Evolutionary conservation across 2,329 filamentous ascomycete genomes (phyloP).

Genomic region (Tolypocladium ovalisporum): DNA sequence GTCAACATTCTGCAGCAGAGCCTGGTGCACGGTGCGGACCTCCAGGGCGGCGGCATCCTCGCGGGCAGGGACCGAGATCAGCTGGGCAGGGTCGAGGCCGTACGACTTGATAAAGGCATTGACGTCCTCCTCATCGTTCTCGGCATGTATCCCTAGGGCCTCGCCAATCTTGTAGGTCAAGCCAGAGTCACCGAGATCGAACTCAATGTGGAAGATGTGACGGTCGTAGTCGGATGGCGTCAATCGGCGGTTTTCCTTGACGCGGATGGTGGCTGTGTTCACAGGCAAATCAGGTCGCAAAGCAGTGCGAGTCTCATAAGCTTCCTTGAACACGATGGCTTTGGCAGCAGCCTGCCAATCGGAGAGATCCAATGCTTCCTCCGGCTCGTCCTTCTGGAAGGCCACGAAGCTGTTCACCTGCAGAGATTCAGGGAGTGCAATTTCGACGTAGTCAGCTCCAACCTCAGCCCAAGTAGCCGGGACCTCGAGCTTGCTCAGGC

Average conservation of each 20-base stretch:
- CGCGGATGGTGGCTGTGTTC: slow-evolving; percentile 77
- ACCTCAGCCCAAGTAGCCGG: slow-evolving; percentile 71
- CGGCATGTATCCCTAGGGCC: slow-evolving; percentile 88
- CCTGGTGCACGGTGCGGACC: slow-evolving; percentile 86
- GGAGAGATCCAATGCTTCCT: slow-evolving; percentile 53
- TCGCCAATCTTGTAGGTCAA: slow-evolving; percentile 96
- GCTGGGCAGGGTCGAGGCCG: slow-evolving; percentile 66
- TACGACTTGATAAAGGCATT: slow-evolving; percentile 84
- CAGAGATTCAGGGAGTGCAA: slow-evolving; percentile 50
- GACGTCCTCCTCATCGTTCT: slow-evolving; percentile 76
- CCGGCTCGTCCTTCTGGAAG: slow-evolving; percentile 66
- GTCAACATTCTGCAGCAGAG: slow-evolving; percentile 83
- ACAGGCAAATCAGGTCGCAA: slow-evolving; percentile 79
- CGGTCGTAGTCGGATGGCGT: slow-evolving; percentile 85
- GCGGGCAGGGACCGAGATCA: slow-evolving; percentile 85
- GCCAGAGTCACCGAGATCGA: slow-evolving; percentile 83
- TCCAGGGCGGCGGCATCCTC: slow-evolving; percentile 67
- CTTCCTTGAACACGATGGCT: slow-evolving; percentile 87
- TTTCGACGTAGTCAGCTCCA: slow-evolving; percentile 38
- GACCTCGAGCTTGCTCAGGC: slow-evolving; percentile 62
- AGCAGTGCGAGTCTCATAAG: slow-evolving; percentile 60
- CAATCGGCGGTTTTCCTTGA: slow-evolving; percentile 91
- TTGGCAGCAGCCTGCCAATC: slow-evolving; percentile 81
- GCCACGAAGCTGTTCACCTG: slow-evolving; percentile 71
- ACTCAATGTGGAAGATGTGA: slow-evolving; percentile 99